phyloP scores from a whole-genome alignment of 768 basidiomycete species.

The Podaxis carcinomalis region DNA sequence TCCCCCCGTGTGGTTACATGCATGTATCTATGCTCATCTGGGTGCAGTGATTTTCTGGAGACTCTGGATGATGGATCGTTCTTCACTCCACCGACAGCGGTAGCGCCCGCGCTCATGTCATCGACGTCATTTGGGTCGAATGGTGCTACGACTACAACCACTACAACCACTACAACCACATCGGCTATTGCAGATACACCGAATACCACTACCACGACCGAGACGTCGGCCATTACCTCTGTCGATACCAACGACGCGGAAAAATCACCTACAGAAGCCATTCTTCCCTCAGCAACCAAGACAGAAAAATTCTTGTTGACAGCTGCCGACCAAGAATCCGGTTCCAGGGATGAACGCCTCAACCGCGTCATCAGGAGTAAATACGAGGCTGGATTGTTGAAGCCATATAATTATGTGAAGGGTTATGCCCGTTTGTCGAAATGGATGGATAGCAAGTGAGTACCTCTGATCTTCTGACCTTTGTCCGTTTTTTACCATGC shows the following conservation, averaged over 20 bases:
- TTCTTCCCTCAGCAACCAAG: constrained; percentile 71
- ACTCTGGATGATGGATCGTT: constrained; percentile 83
- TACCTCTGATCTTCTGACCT: constrained; percentile 1
- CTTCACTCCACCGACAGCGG: constrained; percentile 57
- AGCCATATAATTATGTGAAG: constrained; percentile 96
- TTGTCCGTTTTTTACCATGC: constrained; percentile 4
- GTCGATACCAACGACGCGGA: constrained; percentile 13
- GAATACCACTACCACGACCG: constrained; percentile 10
- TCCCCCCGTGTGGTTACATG: constrained; percentile 10
- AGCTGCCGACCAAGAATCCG: constrained; percentile 91
- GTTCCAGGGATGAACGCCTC: constrained; percentile 84
- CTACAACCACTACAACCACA: constrained; percentile 6
- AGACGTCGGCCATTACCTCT: constrained; percentile 12
- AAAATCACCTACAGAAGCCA: constrained; percentile 28
- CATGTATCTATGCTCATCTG: constrained; percentile 6
- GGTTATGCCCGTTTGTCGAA: constrained; percentile 87
- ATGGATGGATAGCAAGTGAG: constrained; percentile 94
- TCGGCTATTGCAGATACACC: constrained; percentile 12
- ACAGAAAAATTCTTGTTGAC: constrained; percentile 89
- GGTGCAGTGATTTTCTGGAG: constrained; percentile 76
- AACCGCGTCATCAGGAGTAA: constrained; percentile 92
- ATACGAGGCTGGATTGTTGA: constrained; percentile 92
- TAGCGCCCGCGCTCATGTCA: constrained; percentile 46
- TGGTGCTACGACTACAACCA: constrained; percentile 5
- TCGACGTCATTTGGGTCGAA: constrained; percentile 28